Evolutionary conservation across 345 rosid species (phyloP), one percentile per base, ranked within the genome.

Genomic region (Iberis pinnata): DNA sequence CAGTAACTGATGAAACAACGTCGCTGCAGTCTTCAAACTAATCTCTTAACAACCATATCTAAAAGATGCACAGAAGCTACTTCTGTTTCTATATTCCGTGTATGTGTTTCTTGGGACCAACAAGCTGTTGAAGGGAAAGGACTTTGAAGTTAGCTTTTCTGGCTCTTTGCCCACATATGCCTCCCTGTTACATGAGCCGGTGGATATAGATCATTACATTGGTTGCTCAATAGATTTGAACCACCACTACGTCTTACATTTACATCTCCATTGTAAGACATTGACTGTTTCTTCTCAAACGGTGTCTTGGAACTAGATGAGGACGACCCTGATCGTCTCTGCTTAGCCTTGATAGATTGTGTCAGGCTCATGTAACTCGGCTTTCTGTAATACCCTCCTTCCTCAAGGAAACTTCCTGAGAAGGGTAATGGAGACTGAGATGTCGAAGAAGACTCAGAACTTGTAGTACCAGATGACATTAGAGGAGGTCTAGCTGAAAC

Each of bases 311-410:
- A 42, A 39, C 74, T 58, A 47, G 76, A 46, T 0, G 66, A 54
- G 38, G 68, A 46, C 31, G 67, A 54, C 46, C 70, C 76, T 56
- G 63, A 60, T 18, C 68, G 64, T 42, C 76, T 80, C 40, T 76
- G 84, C 76, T 83, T 88, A n/a, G 93, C 93, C 64, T 81, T 88
- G 12, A 65, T 79, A 20, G 88, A 85, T 50, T 76, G 76, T 0
- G 98, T 92, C 18, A 76, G 73, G 50, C 63, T 81, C 97, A 92
- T 83, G 74, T 76, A 92, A 61, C 86, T 71, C 1, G 95, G 96
- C 55, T 85, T 83, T 18, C 62, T 68, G 50, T 61, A 50, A 9
- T 65, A 49, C 24, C 78, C 73, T 20, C 80, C 88, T 39, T 75
- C 82, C 40, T 42, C 70, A 8, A 62, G 65, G 41, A 58, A 68